phyloP scores from a whole-genome alignment of 371 early-diverging fungal species.

The Mortierella sp. region DNA sequence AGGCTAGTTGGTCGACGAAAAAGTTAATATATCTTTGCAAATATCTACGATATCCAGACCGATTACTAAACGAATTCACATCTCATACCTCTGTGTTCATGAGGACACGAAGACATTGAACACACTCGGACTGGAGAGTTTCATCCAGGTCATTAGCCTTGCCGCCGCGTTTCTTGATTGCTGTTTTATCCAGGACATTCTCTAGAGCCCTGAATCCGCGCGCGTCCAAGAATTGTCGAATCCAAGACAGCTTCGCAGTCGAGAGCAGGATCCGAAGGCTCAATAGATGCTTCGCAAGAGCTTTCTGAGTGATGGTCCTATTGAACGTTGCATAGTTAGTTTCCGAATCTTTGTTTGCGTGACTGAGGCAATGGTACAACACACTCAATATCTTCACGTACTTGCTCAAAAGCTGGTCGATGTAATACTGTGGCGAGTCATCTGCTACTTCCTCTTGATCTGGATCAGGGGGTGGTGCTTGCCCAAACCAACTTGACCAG shows the following conservation, averaged over 20 bases:
- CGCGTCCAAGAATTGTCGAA: slow-evolving; percentile 67
- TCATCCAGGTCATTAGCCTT: slow-evolving; percentile 57
- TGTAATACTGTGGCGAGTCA: slow-evolving; percentile 50
- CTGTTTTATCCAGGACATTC: slow-evolving; percentile 61
- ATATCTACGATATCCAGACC: neutral
- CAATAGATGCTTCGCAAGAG: slow-evolving; percentile 61
- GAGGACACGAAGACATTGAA: slow-evolving; percentile 66
- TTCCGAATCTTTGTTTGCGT: neutral
- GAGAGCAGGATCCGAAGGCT: slow-evolving; percentile 62
- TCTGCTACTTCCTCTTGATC: slow-evolving; percentile 20
- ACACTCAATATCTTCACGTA: slow-evolving; percentile 13
- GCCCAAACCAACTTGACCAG: slow-evolving; percentile 47
- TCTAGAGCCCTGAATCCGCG: slow-evolving; percentile 62
- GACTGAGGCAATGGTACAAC: neutral
- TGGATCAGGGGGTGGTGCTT: slow-evolving; percentile 22
- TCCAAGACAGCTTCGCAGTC: slow-evolving; percentile 66
- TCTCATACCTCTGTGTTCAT: slow-evolving; percentile 65
- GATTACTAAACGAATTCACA: neutral
- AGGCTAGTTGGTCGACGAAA: slow-evolving; percentile 50
- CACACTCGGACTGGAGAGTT: slow-evolving; percentile 64
- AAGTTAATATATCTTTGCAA: neutral
- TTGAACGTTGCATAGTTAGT: neutral
- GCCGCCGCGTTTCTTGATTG: slow-evolving; percentile 56
- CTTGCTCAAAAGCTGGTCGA: slow-evolving; percentile 53
- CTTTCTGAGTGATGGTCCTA: slow-evolving; percentile 45